These are phyloP conservation scores for Moniliophthora roreri DNA, from an alignment of 1,284 basidiomycete species.

Conservation along the genomic window DNA sequence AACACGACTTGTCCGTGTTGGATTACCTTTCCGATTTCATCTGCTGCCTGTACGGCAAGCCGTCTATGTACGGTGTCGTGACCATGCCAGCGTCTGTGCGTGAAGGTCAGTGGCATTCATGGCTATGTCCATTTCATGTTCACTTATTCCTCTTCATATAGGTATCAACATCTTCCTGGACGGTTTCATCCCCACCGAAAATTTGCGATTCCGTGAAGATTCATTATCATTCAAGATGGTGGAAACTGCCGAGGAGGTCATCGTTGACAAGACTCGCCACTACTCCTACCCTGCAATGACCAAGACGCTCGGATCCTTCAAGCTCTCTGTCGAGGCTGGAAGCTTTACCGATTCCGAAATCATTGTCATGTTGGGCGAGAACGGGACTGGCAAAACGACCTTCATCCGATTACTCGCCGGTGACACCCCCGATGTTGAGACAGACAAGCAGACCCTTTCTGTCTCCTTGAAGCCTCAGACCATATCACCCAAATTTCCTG, in stretches of 20 bases:
- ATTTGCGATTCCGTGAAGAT: slow-evolving; percentile 94
- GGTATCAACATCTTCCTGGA: slow-evolving; percentile 99
- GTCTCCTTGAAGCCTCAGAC: slow-evolving; percentile 96
- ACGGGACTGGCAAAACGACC: slow-evolving; percentile 97
- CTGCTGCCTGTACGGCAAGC: slow-evolving; percentile 95
- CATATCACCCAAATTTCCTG: slow-evolving; percentile 94
- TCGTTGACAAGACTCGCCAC: slow-evolving; percentile 81
- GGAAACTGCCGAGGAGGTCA: slow-evolving; percentile 87
- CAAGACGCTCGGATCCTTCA: slow-evolving; percentile 92
- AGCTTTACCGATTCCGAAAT: slow-evolving; percentile 96
- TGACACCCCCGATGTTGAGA: slow-evolving; percentile 81
- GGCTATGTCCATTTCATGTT: not conserved
- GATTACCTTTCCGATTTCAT: slow-evolving; percentile 98
- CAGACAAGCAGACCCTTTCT: slow-evolving; percentile 74
- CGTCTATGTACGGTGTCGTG: slow-evolving; percentile 96
- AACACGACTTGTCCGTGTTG: slow-evolving; percentile 96
- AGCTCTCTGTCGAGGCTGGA: slow-evolving; percentile 86
- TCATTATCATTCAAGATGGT: slow-evolving; percentile 95
- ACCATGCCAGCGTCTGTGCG: slow-evolving; percentile 97
- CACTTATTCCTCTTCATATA: slow-evolving; percentile 27
- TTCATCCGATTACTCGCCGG: slow-evolving; percentile 93
- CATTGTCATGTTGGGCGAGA: slow-evolving; percentile 96
- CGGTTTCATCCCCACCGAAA: slow-evolving; percentile 97
- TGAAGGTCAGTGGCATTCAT: slow-evolving; percentile 70
- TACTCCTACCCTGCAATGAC: slow-evolving; percentile 93